A percentile compares a stretch with the other conserved stretches of the same genome.
These are phyloP conservation scores for Tolypocladium inflatum DNA, from an alignment of 2,329 filamentous ascomycete genomes.

Conservation along the genomic window DNA sequence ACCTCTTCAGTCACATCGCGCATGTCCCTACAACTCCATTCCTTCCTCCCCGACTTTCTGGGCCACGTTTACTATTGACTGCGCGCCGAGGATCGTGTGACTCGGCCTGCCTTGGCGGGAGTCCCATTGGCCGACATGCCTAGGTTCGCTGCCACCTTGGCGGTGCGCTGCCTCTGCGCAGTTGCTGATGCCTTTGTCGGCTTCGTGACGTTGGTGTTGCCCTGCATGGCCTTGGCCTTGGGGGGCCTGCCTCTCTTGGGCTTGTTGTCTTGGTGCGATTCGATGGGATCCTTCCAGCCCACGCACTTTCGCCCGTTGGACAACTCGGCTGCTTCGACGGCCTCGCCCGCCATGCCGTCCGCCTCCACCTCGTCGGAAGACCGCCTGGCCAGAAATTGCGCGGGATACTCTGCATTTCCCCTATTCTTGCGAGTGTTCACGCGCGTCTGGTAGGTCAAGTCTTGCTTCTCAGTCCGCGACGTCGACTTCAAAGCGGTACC, in stretches of 20 bases:
- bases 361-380: background rate
- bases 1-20: background rate
- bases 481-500: slow-evolving; percentile 10
- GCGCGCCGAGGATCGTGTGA: slow-evolving; percentile 20
- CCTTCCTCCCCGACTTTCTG: background rate
- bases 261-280: slow-evolving; percentile 15
- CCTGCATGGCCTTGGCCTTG: slow-evolving; percentile 13
- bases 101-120: slow-evolving; percentile 20
- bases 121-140: slow-evolving; percentile 25
- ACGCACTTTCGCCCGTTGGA: slow-evolving; percentile 18
- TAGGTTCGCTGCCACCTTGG: slow-evolving; percentile 19
- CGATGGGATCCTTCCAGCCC: slow-evolving; percentile 24
- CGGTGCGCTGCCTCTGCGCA: slow-evolving; percentile 14
- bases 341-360: slow-evolving; percentile 8
- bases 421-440: slow-evolving; percentile 25
- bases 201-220: slow-evolving; percentile 20
- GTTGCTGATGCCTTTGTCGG: slow-evolving; percentile 8
- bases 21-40: background rate
- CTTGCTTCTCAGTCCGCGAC: slow-evolving; percentile 19
- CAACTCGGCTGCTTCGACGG: background rate
- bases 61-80: slow-evolving; percentile 7
- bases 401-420: slow-evolving; percentile 24
- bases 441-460: slow-evolving; percentile 21
- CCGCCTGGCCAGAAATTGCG: slow-evolving; percentile 22
- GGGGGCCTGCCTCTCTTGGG: slow-evolving; percentile 11